Evolutionary conservation across 352 stramenopile species (phyloP).

Genomic region (Phytophthora hibernalis): DNA sequence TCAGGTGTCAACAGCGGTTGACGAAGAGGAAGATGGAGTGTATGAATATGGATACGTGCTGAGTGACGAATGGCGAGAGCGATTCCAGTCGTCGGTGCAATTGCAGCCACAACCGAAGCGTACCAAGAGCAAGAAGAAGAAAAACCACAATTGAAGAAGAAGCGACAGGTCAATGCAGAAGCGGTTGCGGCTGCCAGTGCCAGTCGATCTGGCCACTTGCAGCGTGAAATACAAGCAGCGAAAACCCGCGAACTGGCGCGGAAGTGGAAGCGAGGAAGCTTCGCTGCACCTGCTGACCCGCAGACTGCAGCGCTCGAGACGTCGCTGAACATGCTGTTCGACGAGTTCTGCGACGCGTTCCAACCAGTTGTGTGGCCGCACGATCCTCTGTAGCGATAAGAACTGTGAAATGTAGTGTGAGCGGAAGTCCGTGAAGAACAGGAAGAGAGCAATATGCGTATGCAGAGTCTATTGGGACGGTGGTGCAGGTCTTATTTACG

Average conservation of each 20-base stretch:
- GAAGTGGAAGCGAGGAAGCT: slow-evolving; percentile 38
- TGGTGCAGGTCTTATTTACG: slow-evolving; percentile 55
- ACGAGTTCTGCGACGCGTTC: slow-evolving; percentile 69
- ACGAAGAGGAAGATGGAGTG: slow-evolving; percentile 29
- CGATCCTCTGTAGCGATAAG: slow-evolving; percentile 33
- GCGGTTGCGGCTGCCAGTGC: slow-evolving; percentile 11
- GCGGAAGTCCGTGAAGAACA: no score
- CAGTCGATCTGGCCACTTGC: slow-evolving; percentile 44
- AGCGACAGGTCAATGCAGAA: slow-evolving; percentile 23
- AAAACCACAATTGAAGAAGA: slow-evolving; percentile 23
- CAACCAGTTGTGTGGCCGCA: slow-evolving; percentile 71
- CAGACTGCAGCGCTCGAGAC: slow-evolving; percentile 51
- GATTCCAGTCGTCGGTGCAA: slow-evolving; percentile 43
- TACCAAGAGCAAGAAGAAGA: slow-evolving; percentile 24
- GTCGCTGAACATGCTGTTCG: slow-evolving; percentile 60
- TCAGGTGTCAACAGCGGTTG: neutral
- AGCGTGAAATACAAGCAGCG: slow-evolving; percentile 50
- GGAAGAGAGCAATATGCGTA: no score
- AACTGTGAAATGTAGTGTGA: neutral
- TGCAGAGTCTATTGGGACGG: slow-evolving; percentile 23
- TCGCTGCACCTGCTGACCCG: neutral
- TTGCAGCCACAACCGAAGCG: slow-evolving; percentile 10
- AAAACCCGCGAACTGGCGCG: slow-evolving; percentile 43
- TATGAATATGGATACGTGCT: slow-evolving; percentile 81
- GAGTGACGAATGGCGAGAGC: slow-evolving; percentile 73